Evolutionary conservation across 352 stramenopile genomes (phyloP).

Genomic region (Phytophthora macrochlamydospora): DNA sequence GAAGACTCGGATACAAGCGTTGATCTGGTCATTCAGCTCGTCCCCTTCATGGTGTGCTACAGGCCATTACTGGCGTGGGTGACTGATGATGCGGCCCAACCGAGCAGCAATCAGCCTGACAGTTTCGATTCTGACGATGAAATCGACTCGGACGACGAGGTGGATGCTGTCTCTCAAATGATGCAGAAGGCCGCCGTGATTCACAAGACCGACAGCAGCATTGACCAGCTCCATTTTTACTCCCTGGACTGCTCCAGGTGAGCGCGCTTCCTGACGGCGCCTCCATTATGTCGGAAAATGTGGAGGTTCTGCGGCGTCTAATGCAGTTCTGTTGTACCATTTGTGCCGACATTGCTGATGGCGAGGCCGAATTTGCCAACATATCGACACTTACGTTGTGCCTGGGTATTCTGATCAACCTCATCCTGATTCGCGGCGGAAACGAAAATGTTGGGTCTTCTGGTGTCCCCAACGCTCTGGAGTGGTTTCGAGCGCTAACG

Average conservation of each 20-base stretch:
- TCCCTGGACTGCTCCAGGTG: constrained; percentile 82
- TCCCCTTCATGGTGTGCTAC: constrained; percentile 87
- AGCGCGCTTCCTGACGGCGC: constrained; percentile 69
- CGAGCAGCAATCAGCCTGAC: constrained; percentile 22
- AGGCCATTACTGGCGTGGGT: constrained; percentile 39
- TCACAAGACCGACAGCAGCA: constrained; percentile 38
- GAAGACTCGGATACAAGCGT: constrained; percentile 81
- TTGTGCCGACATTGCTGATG: constrained; percentile 59
- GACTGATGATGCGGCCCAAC: constrained; percentile 19
- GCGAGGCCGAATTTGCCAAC: constrained; percentile 49
- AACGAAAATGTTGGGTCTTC: constrained; percentile 22
- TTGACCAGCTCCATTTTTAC: constrained; percentile 84
- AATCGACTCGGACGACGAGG: constrained; percentile 74
- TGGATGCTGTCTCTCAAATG: constrained; percentile 54
- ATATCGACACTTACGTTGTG: constrained; percentile 76
- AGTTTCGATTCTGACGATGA: constrained; percentile 68
- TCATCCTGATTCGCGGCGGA: constrained; percentile 69
- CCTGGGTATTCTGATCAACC: constrained; percentile 80
- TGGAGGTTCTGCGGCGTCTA: constrained; percentile 63
- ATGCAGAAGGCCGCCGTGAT: constrained; percentile 41
- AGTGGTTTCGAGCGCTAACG: constrained; percentile 75
- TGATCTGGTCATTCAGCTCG: constrained; percentile 65
- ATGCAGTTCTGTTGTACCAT: constrained; percentile 81
- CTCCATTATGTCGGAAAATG: constrained; percentile 59
- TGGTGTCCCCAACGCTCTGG: constrained; percentile 50